Base-by-base conservation (phyloP, 1,284 basidiomycete species). In the Amanita bisporigera region DNA sequence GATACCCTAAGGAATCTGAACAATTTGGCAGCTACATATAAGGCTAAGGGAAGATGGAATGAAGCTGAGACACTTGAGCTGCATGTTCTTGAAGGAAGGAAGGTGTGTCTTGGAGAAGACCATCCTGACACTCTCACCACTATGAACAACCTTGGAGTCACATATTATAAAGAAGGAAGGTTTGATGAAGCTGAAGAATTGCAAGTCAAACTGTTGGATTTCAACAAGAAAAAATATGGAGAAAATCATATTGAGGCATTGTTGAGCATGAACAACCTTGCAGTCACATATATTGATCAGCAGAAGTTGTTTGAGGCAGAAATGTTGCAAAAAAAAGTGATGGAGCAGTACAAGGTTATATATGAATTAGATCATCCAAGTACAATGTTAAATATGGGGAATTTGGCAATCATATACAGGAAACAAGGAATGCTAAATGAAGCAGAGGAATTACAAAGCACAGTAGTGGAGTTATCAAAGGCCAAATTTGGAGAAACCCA, bases 131-230 rank as follows among this genome's bases (percentile, higher is more conserved):
- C 59, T 7, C 59, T 47, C 12, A 45, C 40, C 11, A 26, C 2
- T n/a, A 61, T 61, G 41, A 21, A 14, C 14, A 38, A 38, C 19
- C 21, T 58, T 15, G 55, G 31, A 21, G 4, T 21, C 1, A 40
- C 36, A 38, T 61, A 61, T 41, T 12, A 11, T 38, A 43, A 45
- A 17, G 41, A 61, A 15, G 40, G 59, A 15, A 41, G 21, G 21
- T 61, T 12, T 15, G n/a, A 61, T 26, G 43, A 61, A 41, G 59
- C 59, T 45, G 59, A 61, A 41, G 31, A 45, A n/a, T n/a, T 61
- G 10, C 14, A 61, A 17, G 26, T 31, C n/a, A 41, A 61, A 2
- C 21, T 36, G n/a, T 31, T 61, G 40, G 21, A 24, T 15, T 21
- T 9, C 43, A 45, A 33, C 17, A 55, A 55, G 24, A 9, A 11